Evolutionary conservation across 2,329 filamentous ascomycete genomes (phyloP), one percentile per base, ranked within the genome.

Genomic region (Fusarium palustre): DNA sequence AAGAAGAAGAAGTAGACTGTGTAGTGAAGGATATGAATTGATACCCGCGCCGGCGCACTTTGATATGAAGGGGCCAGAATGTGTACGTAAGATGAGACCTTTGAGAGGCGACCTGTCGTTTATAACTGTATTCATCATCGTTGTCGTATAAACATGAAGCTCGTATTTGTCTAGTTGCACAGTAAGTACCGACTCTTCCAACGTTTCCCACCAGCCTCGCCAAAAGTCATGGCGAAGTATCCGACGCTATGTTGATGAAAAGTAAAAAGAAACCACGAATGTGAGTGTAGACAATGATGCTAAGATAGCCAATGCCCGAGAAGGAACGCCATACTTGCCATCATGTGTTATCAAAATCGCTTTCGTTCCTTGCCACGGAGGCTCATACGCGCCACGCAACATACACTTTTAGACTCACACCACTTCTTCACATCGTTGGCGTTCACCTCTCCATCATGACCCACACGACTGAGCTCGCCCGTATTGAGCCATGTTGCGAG

Each of bases 351-450:
- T 78, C 55, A 78, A 64, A 76, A 81, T 31, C 86, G 77, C 76
- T 87, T 89, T 71, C 87, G 82, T 75, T 86, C 84, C 72, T 82
- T 83, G 9, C 87, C 87, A 1, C 79, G 78, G 34, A 81, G 41
- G 59, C 80, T 88, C 68, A 87, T 86, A 72, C 85, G 90, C 89
- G 89, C 92, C 33, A 94, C 82, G 78, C 94, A 97, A 74, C 94
- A 97, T 12, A 98, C 84, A 46, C 94, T 94, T 78, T 91, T 91
- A 41, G 88, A 89, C 79, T 97, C 92, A 76, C 95, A 97, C 95
- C 95, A 98, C 73, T 86, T 88, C 83, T 96, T 94, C 20, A 97
- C 91, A 76, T 92, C 89, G 31, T 78, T 82, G 0, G 87, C 81
- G 9, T 82, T 83, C 12, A 92, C 86, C 76, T 92, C 89, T 11